Base-by-base conservation (phyloP, 305 asterid genomes). In the Fraxinus xanthoxyloides region DNA sequence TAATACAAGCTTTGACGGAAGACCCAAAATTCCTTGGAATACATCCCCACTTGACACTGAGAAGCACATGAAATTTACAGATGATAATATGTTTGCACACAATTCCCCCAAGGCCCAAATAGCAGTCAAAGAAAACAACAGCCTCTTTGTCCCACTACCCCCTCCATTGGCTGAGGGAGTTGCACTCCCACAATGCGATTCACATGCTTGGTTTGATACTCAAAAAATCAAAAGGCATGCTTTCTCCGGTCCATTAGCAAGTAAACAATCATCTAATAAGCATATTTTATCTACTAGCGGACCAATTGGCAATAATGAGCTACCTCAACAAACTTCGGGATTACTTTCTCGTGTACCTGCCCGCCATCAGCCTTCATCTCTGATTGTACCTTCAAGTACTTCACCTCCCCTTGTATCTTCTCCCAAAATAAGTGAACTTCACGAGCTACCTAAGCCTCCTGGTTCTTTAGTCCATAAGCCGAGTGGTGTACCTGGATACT, bases 361-460 rank as follows among this genome's bases (percentile, higher is more conserved):
- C 73, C 72, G 89, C 26, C 92, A 87, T 84, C 86, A 87, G 10
- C 87, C 93, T 73, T 85, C 91, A 28, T 82, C 90, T 24, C 63
- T 88, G 48, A 88, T 81, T 77, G 86, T 86, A 26, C 59, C 97
- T 79, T 92, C 81, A 72, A 93, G 87, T 84, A 92, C 90, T 70
- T 89, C 95, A 35, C 93, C 96, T 81, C 87, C 97, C 35, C 92
- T 84, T 81, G 87, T 80, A 73, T 90, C 99, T 77, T 94, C 98
- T 59, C 98, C 98, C 24, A 93, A 85, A 77, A 88, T 93, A 77
- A 94, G 92, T 56, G 99, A 96, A 91, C 99, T 96, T 80, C 99
- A 96, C 76, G 98, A 94, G 89, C 99, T 96, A 74, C 99, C 99
- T 23, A 93, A 97, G 81, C 99, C 99, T 3, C 99, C 99, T 24